Conservation (phyloP, 176 grass and related monocot genomes). For the Eleusine coracana region DNA sequence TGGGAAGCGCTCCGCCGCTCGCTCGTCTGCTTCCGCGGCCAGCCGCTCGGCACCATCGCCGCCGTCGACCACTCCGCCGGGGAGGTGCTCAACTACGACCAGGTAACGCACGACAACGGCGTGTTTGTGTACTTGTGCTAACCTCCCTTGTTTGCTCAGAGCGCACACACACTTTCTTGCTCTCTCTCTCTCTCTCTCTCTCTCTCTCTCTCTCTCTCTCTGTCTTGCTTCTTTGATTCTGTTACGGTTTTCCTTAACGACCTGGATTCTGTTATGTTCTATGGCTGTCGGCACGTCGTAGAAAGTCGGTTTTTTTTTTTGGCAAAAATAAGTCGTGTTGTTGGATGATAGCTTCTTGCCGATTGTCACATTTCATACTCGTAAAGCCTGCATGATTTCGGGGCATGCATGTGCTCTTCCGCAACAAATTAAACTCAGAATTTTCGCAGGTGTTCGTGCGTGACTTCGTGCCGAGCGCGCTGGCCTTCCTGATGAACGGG, state of each 20-base stretch:
- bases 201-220: not conserved
- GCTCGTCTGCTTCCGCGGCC: slow-evolving; percentile 67
- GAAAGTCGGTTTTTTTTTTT: too few relatives aligned
- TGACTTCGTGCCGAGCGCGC: slow-evolving; percentile 93
- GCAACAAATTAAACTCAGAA: not conserved
- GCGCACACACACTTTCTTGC: slow-evolving; percentile 14
- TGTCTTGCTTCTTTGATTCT: not conserved
- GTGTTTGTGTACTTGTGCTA: not conserved
- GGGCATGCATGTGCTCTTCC: too few relatives aligned
- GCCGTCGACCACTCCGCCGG: slow-evolving; percentile 79
- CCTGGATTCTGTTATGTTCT: not conserved
- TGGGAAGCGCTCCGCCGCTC: slow-evolving; percentile 83
- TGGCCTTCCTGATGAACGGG: slow-evolving; percentile 96
- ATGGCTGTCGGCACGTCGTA: not conserved
- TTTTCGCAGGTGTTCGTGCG: slow-evolving; percentile 74
- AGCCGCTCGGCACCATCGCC: slow-evolving; percentile 85
- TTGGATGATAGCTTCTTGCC: too few relatives aligned
- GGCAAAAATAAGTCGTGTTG: not conserved
- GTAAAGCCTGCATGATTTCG: too few relatives aligned
- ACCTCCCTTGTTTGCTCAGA: not conserved
- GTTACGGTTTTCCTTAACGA: not conserved
- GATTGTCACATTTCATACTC: too few relatives aligned
- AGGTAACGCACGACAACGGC: slow-evolving; percentile 47
- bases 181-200: not conserved
- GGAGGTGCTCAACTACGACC: slow-evolving; percentile 92